phyloP scores from a whole-genome alignment of 2,329 filamentous ascomycete species.

The Botrytis sinoallii region DNA sequence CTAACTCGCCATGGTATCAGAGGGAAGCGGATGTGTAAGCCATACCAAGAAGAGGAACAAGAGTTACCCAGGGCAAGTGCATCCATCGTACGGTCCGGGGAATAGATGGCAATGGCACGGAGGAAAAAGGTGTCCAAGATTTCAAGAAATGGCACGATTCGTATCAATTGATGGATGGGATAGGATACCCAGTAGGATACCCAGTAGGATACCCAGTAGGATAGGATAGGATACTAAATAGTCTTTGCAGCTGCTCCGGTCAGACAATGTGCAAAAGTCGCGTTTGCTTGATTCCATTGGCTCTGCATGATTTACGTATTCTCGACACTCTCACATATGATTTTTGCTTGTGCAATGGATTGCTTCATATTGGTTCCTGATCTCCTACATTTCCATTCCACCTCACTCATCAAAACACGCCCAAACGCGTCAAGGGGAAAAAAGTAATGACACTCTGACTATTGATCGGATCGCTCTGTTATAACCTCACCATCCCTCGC shows the following conservation, averaged over 20 bases:
- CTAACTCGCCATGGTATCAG: background rate
- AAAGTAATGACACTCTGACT: background rate
- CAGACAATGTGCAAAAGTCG: background rate
- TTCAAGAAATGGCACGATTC: constrained; percentile 1
- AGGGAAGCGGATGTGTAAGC: background rate
- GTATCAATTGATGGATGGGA: background rate
- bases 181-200: too few relatives aligned
- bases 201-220: too few relatives aligned
- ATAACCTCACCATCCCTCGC: background rate
- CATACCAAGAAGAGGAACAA: background rate
- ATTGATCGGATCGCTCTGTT: background rate
- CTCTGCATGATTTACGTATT: background rate
- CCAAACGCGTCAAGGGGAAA: background rate
- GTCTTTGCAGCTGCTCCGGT: constrained; percentile 1
- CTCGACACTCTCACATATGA: background rate
- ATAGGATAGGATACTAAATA: background rate
- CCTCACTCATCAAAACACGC: background rate
- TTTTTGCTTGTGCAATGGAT: background rate
- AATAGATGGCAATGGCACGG: background rate
- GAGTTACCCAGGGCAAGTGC: background rate
- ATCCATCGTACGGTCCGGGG: background rate
- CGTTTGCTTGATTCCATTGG: background rate
- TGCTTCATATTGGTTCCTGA: background rate
- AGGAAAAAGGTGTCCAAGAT: background rate
- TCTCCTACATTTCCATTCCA: background rate